Evolutionary conservation across 108 stramenopile species (phyloP).

Genomic region (Stephanodiscus minutulus): DNA sequence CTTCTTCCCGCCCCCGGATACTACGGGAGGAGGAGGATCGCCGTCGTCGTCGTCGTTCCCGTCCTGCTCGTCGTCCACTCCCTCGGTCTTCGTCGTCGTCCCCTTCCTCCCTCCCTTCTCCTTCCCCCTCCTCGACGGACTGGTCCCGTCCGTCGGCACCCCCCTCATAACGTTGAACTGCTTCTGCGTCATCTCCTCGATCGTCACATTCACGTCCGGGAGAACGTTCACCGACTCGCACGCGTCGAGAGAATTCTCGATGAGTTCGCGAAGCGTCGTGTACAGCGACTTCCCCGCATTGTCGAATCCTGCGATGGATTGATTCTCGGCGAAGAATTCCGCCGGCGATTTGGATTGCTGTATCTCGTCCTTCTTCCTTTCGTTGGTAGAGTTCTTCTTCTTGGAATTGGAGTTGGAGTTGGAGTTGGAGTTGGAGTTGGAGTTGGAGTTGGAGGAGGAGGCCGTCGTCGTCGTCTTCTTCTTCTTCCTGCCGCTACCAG

Average conservation of each 20-base stretch:
- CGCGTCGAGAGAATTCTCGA: conserved; percentile 94
- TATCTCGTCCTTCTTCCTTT: conserved; percentile 63
- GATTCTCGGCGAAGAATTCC: conserved; percentile 97
- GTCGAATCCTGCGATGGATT: conserved; percentile 98
- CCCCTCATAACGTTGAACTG: conserved; percentile 85
- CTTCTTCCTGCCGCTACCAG: too few relatives aligned
- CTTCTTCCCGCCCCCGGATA: neutral
- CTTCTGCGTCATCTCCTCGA: conserved; percentile 85
- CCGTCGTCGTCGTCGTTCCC: neutral
- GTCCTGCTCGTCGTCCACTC: neutral
- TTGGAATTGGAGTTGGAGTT: neutral
- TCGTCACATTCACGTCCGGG: conserved; percentile 77
- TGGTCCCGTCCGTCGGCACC: conserved; percentile 42
- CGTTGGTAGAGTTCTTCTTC: too few relatives aligned
- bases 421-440: neutral
- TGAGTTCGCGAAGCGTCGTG: conserved; percentile 93
- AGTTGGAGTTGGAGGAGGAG: neutral
- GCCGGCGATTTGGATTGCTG: conserved; percentile 89
- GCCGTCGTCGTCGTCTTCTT: neutral
- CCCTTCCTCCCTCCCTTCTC: conserved; percentile 20
- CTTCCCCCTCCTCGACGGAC: conserved; percentile 25
- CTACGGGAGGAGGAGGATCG: neutral
- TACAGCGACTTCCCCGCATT: conserved; percentile 94
- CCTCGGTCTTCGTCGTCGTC: neutral
- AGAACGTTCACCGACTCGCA: conserved; percentile 86